Evolutionary conservation across 2,329 filamentous ascomycete genomes (phyloP).

Genomic region (Plectosphaerella cucumerina): DNA sequence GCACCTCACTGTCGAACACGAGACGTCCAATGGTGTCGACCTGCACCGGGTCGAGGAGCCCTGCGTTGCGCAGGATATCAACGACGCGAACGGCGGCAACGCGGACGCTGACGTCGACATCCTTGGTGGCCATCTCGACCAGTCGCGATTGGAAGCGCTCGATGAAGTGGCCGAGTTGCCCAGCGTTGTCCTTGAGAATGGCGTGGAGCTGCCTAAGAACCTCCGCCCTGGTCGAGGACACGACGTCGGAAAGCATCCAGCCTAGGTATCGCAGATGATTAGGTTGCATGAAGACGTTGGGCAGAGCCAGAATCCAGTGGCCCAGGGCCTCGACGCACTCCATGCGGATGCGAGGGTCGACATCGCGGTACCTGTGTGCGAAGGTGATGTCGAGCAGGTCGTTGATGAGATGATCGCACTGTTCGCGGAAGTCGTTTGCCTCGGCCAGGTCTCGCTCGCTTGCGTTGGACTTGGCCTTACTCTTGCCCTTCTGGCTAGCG

Average conservation of each 20-base stretch:
- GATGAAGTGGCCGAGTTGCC: conserved; percentile 85
- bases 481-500: conserved; percentile 62
- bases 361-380: conserved; percentile 90
- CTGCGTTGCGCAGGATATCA: conserved; percentile 75
- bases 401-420: conserved; percentile 67
- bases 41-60: conserved; percentile 85
- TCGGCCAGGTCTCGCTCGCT: conserved; percentile 70
- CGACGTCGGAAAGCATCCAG: conserved; percentile 87
- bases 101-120: conserved; percentile 77
- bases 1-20: conserved; percentile 81
- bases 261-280: conserved; percentile 89
- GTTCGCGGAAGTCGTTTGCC: conserved; percentile 64
- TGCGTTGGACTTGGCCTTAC: conserved; percentile 67
- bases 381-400: conserved; percentile 92
- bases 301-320: conserved; percentile 80
- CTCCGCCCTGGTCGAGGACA: conserved; percentile 72
- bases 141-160: conserved; percentile 84
- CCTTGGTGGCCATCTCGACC: conserved; percentile 87
- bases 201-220: conserved; percentile 78
- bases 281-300: conserved; percentile 85
- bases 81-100: conserved; percentile 77
- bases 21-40: conserved; percentile 84
- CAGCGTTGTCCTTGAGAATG: conserved; percentile 76
- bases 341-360: conserved; percentile 82
- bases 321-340: conserved; percentile 87